A percentile compares a stretch with the other conserved stretches of the same genome.
phyloP scores from a whole-genome alignment of 768 basidiomycete species.

The Sistotremastrum suecicum region DNA sequence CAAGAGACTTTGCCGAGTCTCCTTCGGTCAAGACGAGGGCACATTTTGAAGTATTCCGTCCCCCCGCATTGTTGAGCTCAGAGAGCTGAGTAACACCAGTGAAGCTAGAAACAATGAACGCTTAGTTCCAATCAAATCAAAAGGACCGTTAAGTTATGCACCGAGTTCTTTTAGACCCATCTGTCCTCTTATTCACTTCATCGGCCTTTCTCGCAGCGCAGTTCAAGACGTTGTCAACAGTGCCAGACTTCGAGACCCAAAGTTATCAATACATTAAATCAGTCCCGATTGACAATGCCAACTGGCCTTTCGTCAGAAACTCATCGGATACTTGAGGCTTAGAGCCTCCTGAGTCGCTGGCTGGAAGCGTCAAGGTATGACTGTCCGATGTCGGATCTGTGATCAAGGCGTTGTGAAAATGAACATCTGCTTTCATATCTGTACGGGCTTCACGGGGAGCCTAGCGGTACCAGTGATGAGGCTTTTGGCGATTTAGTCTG shows the following conservation, averaged over 20 bases:
- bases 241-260: conserved; percentile 27
- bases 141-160: conserved; percentile 7
- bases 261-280: too few relatives aligned
- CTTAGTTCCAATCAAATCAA: background rate
- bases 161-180: conserved; percentile 30
- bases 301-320: conserved; percentile 33
- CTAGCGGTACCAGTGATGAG: conserved; percentile 30
- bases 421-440: conserved; percentile 36
- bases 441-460: conserved; percentile 30
- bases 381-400: conserved; percentile 40
- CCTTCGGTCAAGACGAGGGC: conserved; percentile 39
- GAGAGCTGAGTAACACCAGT: conserved; percentile 35
- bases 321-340: conserved; percentile 29
- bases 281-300: background rate
- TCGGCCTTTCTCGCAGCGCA: conserved; percentile 39
- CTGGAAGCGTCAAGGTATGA: conserved; percentile 32
- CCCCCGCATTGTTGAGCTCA: conserved; percentile 37
- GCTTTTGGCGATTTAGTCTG: conserved; percentile 28
- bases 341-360: conserved; percentile 26
- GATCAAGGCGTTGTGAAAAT: conserved; percentile 33
- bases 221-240: conserved; percentile 31
- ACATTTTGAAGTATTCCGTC: conserved; percentile 25
- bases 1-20: conserved; percentile 37
- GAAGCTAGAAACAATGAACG: conserved; percentile 17
- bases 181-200: conserved; percentile 33